These are phyloP conservation scores for Syzygium grande DNA, from an alignment of 345 rosid species.

Conservation along the genomic window DNA sequence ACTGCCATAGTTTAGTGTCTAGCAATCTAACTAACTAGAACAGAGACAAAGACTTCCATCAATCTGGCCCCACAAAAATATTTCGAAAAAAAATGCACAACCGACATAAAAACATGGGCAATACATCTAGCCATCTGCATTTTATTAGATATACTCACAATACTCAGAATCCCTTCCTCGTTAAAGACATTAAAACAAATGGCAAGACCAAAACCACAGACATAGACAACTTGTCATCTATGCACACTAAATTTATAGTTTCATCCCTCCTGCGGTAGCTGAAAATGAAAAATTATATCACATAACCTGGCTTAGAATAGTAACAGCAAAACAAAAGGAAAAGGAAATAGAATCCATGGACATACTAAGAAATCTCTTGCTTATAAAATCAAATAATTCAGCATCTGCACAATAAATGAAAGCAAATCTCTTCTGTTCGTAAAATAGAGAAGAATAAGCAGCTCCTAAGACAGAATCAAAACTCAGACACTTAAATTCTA, in stretches of 20 bases:
- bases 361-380: neutral
- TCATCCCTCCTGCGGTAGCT: neutral
- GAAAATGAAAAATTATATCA: neutral
- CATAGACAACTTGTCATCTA: neutral
- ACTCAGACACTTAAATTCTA: neutral
- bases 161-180: neutral
- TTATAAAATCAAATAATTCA: neutral
- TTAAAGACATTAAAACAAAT: neutral
- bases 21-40: neutral
- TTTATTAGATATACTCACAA: neutral
- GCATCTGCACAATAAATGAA: neutral
- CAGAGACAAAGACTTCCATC: neutral
- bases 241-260: neutral
- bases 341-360: neutral
- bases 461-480: neutral
- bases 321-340: neutral
- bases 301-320: neutral
- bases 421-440: neutral
- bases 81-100: neutral
- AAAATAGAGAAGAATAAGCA: neutral
- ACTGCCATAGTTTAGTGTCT: neutral
- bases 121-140: neutral
- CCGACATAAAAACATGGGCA: neutral
- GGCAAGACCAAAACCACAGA: neutral
- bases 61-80: neutral